Percentiles rank a stretch among this genome's conserved stretches.
phyloP scores from a whole-genome alignment of 1,284 basidiomycete species.

The Pascua sp. region DNA sequence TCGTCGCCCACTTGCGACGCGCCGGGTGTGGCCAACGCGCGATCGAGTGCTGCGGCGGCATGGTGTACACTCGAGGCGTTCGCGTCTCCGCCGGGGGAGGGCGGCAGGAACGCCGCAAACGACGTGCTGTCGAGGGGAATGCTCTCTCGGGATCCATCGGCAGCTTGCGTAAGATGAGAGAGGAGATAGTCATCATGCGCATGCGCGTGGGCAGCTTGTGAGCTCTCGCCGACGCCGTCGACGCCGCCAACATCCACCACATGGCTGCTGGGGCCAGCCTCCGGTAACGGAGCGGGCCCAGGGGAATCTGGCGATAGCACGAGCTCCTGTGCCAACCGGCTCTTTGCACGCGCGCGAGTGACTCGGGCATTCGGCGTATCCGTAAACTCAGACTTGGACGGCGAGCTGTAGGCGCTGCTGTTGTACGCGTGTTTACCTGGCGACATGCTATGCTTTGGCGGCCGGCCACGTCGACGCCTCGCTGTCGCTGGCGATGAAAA shows the following conservation, averaged over 20 bases:
- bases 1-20: neutral
- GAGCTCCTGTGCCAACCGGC: slow-evolving; percentile 18
- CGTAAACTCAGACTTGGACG: neutral
- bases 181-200: slow-evolving; percentile 32
- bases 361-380: slow-evolving; percentile 2
- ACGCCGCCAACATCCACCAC: neutral
- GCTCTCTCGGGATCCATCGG: slow-evolving; percentile 1
- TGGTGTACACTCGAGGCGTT: neutral
- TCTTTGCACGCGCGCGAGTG: neutral
- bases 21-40: neutral
- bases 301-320: neutral
- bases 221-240: neutral
- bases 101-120: slow-evolving; percentile 33
- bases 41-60: neutral
- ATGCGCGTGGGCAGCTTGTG: slow-evolving; percentile 14
- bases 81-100: slow-evolving; percentile 5
- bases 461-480: slow-evolving; percentile 29
- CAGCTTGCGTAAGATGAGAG: slow-evolving; percentile 22
- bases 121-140: slow-evolving; percentile 23
- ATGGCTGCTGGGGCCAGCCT: slow-evolving; percentile 6
- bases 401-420: slow-evolving; percentile 1
- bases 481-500: slow-evolving; percentile 40
- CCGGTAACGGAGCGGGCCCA: neutral
- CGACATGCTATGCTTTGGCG: slow-evolving; percentile 23
- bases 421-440: neutral